phyloP scores from a whole-genome alignment of 1,284 basidiomycete genomes.

The Dichomitus squalens region DNA sequence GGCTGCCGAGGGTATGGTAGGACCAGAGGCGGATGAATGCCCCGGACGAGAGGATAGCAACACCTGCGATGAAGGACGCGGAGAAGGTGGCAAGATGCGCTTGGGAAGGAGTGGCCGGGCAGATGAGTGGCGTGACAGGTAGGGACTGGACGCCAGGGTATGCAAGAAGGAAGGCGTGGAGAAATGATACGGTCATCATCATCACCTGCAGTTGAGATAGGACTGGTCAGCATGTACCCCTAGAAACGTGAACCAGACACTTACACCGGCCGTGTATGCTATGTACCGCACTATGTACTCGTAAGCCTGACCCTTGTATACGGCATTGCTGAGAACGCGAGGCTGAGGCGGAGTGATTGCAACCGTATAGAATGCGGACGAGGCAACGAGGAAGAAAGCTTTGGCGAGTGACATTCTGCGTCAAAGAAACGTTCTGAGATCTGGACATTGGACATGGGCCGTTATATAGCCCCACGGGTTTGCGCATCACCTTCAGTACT shows the following conservation, averaged over 20 bases:
- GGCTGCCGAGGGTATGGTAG: slow-evolving; percentile 25
- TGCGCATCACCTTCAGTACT: no score
- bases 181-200: neutral
- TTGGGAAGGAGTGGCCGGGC: neutral
- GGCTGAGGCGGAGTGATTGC: neutral
- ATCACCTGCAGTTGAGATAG: neutral
- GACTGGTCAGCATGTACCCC: no score
- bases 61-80: slow-evolving; percentile 23
- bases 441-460: no score
- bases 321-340: neutral
- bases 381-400: neutral
- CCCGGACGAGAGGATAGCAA: slow-evolving; percentile 15
- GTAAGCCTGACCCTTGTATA: neutral
- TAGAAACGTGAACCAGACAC: no score
- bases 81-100: slow-evolving; percentile 2
- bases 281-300: neutral
- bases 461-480: neutral
- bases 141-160: neutral
- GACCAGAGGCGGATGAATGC: slow-evolving; percentile 25
- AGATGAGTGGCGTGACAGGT: neutral
- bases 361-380: neutral
- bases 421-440: neutral
- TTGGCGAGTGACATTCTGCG: neutral
- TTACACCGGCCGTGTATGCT: neutral
- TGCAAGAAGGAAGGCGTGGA: neutral